A percentile compares a stretch with the other conserved stretches of the same genome.
Evolutionary conservation across 371 early-diverging fungal species (phyloP).

Genomic region (Lichtheimia corymbifera): DNA sequence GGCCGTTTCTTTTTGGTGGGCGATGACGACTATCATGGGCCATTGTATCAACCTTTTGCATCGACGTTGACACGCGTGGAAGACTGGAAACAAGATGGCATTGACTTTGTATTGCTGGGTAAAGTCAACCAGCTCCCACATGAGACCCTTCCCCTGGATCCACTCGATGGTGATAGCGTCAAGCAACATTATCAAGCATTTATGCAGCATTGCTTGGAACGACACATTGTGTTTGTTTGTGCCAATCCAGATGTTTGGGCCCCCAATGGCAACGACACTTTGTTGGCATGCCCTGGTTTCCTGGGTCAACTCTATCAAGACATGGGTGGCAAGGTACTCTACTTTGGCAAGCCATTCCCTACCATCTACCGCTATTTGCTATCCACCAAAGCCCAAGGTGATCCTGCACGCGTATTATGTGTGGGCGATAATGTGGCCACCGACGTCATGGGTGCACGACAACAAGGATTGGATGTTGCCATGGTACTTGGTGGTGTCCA

Average conservation of each 20-base stretch:
- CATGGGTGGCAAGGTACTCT: constrained; percentile 45
- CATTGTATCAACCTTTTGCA: constrained; percentile 29
- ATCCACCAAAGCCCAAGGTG: constrained; percentile 7
- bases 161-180: constrained; percentile 25
- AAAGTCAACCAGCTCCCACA: constrained; percentile 4
- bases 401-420: constrained; percentile 24
- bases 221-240: constrained; percentile 35
- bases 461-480: constrained; percentile 40
- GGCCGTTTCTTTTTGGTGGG: constrained; percentile 40
- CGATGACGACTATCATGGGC: constrained; percentile 35
- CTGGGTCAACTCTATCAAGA: constrained; percentile 41
- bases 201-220: constrained; percentile 23
- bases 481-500: constrained; percentile 58
- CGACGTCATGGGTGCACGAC: constrained; percentile 40
- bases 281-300: constrained; percentile 42
- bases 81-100: constrained; percentile 20
- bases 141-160: constrained; percentile 15
- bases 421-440: constrained; percentile 49
- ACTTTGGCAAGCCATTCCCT: constrained; percentile 47
- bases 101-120: constrained; percentile 45
- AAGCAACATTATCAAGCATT: constrained; percentile 30
- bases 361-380: constrained; percentile 42
- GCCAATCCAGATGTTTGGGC: constrained; percentile 52
- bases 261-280: constrained; percentile 33
- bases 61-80: constrained; percentile 19